Evolutionary conservation across 192 early-diverging fungal genomes (phyloP).

Genomic region (Umbelopsis sp.): DNA sequence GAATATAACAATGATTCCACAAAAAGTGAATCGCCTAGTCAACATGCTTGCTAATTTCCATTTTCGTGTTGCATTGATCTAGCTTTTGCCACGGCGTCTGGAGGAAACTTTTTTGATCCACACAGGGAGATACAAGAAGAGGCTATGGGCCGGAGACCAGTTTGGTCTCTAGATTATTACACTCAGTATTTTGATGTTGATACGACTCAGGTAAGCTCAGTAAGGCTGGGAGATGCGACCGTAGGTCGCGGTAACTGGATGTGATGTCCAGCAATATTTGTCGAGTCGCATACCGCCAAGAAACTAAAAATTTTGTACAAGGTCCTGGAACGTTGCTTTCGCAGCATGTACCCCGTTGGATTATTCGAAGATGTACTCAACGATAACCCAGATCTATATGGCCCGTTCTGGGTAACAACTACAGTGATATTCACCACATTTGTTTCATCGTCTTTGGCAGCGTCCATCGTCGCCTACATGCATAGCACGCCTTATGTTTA

Average conservation of each 20-base stretch:
- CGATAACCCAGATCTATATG: slow-evolving; percentile 93
- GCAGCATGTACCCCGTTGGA: slow-evolving; percentile 71
- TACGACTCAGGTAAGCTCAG: slow-evolving; percentile 65
- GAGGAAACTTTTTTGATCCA: slow-evolving; percentile 36
- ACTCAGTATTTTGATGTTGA: slow-evolving; percentile 93
- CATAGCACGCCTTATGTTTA: slow-evolving; percentile 58
- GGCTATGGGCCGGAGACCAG: slow-evolving; percentile 43
- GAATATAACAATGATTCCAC: not conserved
- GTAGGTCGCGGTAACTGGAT: too few relatives aligned
- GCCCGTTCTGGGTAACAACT: slow-evolving; percentile 98
- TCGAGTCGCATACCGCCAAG: not conserved
- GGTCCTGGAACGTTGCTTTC: slow-evolving; percentile 72
- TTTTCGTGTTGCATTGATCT: not conserved
- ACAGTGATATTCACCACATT: slow-evolving; percentile 97
- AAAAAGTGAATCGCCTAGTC: not conserved
- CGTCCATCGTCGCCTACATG: slow-evolving; percentile 75
- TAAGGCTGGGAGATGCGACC: too few relatives aligned
- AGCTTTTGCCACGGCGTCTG: slow-evolving; percentile 12
- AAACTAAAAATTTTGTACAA: slow-evolving; percentile 31
- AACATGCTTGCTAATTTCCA: not conserved
- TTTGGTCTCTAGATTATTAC: slow-evolving; percentile 94
- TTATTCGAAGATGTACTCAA: slow-evolving; percentile 78
- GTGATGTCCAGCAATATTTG: too few relatives aligned
- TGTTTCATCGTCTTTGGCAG: slow-evolving; percentile 88
- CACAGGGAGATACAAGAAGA: slow-evolving; percentile 22